A percentile compares a stretch with the other conserved stretches of the same genome.
Conservation (phyloP, 2,329 filamentous ascomycete species). For the Fusarium musae region DNA sequence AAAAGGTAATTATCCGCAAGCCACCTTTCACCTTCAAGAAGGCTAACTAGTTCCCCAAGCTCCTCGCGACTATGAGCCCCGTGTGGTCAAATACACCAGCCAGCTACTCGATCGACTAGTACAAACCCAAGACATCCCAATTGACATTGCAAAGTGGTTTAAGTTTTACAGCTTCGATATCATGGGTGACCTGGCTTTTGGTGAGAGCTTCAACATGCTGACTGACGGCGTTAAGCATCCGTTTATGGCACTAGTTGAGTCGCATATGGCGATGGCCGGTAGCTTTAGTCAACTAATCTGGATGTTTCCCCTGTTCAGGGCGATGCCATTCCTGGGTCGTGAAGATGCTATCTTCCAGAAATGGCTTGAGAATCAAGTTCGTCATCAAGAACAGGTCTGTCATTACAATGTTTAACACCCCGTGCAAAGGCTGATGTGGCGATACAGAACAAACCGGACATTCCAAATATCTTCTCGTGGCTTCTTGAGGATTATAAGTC, state of each 20-base stretch:
- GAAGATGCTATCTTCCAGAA: neutral
- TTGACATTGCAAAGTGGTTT: neutral
- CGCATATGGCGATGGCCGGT: neutral
- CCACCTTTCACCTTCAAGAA: no score
- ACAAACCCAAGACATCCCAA: rapidly evolving
- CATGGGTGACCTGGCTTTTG: neutral
- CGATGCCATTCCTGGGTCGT: neutral
- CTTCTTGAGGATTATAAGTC: neutral
- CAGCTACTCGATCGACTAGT: neutral
- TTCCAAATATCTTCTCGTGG: neutral
- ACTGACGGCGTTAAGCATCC: neutral
- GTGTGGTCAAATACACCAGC: neutral
- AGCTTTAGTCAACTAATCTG: neutral
- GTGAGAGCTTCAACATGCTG: neutral
- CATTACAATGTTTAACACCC: rapidly evolving
- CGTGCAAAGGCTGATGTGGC: rapidly evolving
- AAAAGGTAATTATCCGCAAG: rapidly evolving
- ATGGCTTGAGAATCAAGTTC: neutral
- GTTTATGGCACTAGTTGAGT: neutral
- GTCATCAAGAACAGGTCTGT: neutral
- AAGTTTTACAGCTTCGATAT: neutral
- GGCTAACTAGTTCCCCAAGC: neutral
- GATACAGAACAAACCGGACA: rapidly evolving
- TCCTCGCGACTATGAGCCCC: neutral
- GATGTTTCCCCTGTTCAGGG: neutral